Conservation (phyloP, 495 filamentous ascomycete species). For the Podospora pseudopauciseta region DNA sequence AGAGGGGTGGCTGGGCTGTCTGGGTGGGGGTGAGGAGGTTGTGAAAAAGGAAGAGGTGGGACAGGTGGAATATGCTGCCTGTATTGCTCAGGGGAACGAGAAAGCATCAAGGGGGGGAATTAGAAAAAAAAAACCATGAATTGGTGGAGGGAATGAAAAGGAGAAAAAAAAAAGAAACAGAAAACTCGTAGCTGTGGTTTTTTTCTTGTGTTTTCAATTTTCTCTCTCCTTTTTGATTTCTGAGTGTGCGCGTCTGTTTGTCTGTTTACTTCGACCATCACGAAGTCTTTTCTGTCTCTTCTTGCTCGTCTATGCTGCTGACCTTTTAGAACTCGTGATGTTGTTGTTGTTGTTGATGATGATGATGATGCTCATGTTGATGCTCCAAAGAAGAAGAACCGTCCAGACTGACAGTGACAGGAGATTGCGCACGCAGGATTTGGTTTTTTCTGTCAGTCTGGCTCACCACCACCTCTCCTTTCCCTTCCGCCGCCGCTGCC, state of each 20-base stretch:
- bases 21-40: background rate
- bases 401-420: constrained; percentile 21
- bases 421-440: constrained; percentile 24
- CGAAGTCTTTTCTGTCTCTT: constrained; percentile 53
- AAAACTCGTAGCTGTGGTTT: constrained; percentile 15
- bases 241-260: constrained; percentile 12
- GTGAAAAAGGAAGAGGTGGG: background rate
- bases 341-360: constrained; percentile 1
- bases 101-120: constrained; percentile 4
- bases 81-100: no score
- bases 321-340: constrained; percentile 42
- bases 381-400: constrained; percentile 8
- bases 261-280: constrained; percentile 19
- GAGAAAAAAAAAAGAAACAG: constrained; percentile 10
- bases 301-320: constrained; percentile 55
- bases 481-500: constrained; percentile 33
- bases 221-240: constrained; percentile 15
- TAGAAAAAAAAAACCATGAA: background rate
- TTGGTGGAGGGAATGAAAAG: background rate
- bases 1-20: background rate
- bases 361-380: constrained; percentile 17
- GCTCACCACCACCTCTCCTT: constrained; percentile 16
- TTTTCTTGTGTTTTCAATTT: constrained; percentile 11
- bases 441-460: constrained; percentile 16
- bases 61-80: background rate